A percentile compares a stretch with the other conserved stretches of the same genome.
Evolutionary conservation across 140 eudicot genomes (phyloP).

Genomic region (Bidens hawaiensis): DNA sequence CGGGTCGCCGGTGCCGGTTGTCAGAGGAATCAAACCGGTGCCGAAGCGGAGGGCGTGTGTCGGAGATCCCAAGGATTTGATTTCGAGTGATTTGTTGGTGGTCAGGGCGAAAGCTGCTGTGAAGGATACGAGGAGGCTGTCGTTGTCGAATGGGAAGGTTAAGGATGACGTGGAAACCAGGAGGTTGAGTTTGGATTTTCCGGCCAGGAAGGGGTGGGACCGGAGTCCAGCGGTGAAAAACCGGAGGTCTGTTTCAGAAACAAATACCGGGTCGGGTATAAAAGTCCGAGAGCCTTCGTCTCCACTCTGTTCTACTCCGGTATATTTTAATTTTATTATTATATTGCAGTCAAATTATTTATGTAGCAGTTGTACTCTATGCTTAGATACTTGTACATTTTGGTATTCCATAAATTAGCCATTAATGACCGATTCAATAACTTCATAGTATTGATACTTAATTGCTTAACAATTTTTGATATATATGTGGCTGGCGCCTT

Average conservation of each 20-base stretch:
- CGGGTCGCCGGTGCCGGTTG: slow-evolving; percentile 27
- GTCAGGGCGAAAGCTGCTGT: slow-evolving; percentile 7
- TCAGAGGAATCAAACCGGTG: slow-evolving; percentile 56
- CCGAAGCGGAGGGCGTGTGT: slow-evolving; percentile 59
- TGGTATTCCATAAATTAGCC: background rate
- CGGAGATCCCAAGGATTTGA: slow-evolving; percentile 83
- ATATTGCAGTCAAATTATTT: slow-evolving; percentile 5
- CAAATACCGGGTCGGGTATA: background rate
- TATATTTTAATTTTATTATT: slow-evolving; percentile 22
- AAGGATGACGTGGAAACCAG: slow-evolving; percentile 32
- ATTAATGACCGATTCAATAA: background rate
- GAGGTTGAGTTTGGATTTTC: slow-evolving; percentile 63
- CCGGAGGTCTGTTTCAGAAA: slow-evolving; percentile 19
- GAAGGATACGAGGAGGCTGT: slow-evolving; percentile 32
- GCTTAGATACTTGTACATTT: slow-evolving; percentile 12
- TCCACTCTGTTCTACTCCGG: slow-evolving; percentile 42
- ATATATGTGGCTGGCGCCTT: background rate
- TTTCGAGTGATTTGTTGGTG: slow-evolving; percentile 55
- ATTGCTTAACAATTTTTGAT: background rate
- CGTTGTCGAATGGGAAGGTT: slow-evolving; percentile 40
- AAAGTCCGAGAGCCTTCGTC: slow-evolving; percentile 19
- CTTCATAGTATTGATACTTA: no score
- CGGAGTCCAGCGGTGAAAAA: slow-evolving; percentile 31
- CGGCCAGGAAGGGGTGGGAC: slow-evolving; percentile 62
- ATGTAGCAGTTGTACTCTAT: slow-evolving; percentile 6